phyloP scores from a whole-genome alignment of 208 protist genomes.

The Trichomonas gallinae region DNA sequence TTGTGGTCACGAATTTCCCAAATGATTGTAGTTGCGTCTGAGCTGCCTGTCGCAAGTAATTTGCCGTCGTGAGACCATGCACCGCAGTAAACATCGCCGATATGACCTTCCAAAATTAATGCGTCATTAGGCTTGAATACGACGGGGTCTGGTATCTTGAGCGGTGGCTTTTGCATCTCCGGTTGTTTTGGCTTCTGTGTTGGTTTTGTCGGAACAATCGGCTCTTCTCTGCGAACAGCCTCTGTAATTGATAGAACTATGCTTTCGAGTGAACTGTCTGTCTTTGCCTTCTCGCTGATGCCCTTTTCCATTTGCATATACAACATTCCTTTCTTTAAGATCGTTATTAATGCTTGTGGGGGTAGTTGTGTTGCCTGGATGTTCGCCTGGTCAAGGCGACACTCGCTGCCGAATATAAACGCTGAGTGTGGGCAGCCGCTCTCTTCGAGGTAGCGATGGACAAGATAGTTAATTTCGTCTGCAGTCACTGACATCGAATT shows the following conservation, averaged over 20 bases:
- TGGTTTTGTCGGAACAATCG: not conserved
- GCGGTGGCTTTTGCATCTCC: not conserved
- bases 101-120: not conserved
- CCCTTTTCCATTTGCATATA: slow-evolving; percentile 18
- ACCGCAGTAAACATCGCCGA: not conserved
- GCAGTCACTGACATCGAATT: slow-evolving; percentile 22
- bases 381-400: not conserved
- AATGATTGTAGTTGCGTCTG: not conserved
- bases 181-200: not conserved
- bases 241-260: not conserved
- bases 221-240: not conserved
- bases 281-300: not conserved
- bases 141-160: not conserved
- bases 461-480: slow-evolving; percentile 68
- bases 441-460: slow-evolving; percentile 68
- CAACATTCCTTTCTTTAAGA: not conserved
- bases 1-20: not conserved
- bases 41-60: not conserved
- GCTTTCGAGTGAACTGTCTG: not conserved
- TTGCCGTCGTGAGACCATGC: not conserved
- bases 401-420: not conserved
- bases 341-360: not conserved
- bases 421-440: slow-evolving; percentile 33
- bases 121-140: not conserved
- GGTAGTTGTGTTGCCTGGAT: not conserved